Conservation (phyloP, 208 protist species). For the Leishmania gerbilli region DNA sequence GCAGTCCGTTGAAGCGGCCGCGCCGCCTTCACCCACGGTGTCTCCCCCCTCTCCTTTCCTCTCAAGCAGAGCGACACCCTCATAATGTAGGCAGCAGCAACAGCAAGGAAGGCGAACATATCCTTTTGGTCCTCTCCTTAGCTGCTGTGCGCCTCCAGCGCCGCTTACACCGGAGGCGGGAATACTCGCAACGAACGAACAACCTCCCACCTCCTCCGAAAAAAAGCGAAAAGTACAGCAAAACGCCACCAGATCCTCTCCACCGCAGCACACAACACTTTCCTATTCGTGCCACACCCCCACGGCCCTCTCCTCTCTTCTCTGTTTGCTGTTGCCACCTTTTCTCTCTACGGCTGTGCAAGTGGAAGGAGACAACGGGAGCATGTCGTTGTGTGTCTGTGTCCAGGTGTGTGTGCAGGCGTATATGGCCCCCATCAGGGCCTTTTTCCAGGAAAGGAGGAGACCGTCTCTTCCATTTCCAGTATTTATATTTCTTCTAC, state of each 20-base stretch:
- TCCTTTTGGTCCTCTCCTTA: neutral
- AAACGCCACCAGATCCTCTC: neutral
- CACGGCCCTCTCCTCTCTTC: neutral
- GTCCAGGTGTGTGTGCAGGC: no score
- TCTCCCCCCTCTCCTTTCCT: neutral
- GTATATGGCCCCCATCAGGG: no score
- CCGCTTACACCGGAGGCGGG: neutral
- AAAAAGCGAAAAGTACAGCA: neutral
- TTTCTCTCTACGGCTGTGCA: neutral
- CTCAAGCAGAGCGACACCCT: neutral
- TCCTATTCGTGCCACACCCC: neutral
- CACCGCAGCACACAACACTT: neutral
- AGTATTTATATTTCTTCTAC: neutral
- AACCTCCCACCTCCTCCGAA: neutral
- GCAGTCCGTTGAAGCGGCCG: neutral
- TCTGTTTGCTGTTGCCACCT: neutral
- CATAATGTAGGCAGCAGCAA: neutral
- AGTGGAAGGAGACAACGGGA: no score
- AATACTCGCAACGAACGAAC: neutral
- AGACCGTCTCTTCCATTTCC: neutral
- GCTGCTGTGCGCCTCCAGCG: no score
- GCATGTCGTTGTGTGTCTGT: no score
- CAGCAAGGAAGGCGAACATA: neutral
- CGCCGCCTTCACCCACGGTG: neutral
- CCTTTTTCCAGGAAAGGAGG: no score